Conservation (phyloP, 306 rosid species). For the Lathyrus tuberosus region DNA sequence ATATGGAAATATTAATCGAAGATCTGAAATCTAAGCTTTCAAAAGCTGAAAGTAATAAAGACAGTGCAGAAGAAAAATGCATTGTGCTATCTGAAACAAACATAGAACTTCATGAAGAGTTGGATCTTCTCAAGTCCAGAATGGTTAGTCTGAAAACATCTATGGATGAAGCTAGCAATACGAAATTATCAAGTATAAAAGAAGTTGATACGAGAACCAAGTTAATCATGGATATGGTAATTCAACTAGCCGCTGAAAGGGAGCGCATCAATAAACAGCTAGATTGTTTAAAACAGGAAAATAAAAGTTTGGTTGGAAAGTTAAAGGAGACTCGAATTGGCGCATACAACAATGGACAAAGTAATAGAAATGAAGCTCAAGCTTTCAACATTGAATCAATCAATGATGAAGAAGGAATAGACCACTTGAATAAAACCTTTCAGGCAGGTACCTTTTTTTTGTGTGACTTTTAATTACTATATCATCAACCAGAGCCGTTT, state of each 20-base stretch:
- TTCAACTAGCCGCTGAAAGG: constrained; percentile 69
- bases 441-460: constrained; percentile 70
- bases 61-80: constrained; percentile 67
- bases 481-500: no score
- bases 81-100: constrained; percentile 64
- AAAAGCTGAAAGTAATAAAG: constrained; percentile 72
- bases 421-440: constrained; percentile 48
- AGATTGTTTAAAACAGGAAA: constrained; percentile 55
- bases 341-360: constrained; percentile 43
- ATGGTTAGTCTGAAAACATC: constrained; percentile 60
- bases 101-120: constrained; percentile 62
- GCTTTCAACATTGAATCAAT: constrained; percentile 49
- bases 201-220: constrained; percentile 63
- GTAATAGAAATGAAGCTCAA: constrained; percentile 49
- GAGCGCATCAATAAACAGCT: constrained; percentile 79
- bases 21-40: constrained; percentile 90
- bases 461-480: no score
- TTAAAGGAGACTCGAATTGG: constrained; percentile 41
- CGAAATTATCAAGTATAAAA: constrained; percentile 54
- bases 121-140: constrained; percentile 60
- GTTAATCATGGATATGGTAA: constrained; percentile 74
- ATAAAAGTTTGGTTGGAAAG: constrained; percentile 55
- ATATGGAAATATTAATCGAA: constrained; percentile 94
- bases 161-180: constrained; percentile 58
- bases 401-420: constrained; percentile 48